A percentile compares a stretch with the other conserved stretches of the same genome.
These are phyloP conservation scores for Eutrema yunnanense DNA, from an alignment of 345 rosid species.

Conservation along the genomic window DNA sequence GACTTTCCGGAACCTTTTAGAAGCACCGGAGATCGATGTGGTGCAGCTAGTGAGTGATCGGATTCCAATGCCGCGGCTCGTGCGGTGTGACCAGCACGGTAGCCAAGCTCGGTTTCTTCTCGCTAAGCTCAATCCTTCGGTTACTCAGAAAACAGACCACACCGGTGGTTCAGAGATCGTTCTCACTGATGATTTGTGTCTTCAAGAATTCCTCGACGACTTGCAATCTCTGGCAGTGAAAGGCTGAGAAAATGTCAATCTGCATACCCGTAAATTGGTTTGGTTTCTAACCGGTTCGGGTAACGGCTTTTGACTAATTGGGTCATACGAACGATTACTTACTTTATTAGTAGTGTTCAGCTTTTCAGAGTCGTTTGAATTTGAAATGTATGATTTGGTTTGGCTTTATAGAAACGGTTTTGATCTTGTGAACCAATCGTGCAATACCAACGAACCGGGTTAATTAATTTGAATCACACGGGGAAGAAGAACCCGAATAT, in stretches of 20 bases:
- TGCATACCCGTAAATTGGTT: neutral
- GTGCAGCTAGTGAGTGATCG: slow-evolving; percentile 62
- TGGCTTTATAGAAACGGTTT: neutral
- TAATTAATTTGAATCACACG: neutral
- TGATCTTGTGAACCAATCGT: neutral
- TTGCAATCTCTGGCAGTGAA: slow-evolving; percentile 81
- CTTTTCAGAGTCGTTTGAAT: neutral
- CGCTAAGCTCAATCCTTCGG: slow-evolving; percentile 92
- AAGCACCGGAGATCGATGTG: slow-evolving; percentile 78
- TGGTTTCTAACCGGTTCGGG: neutral
- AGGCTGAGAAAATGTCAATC: slow-evolving; percentile 19
- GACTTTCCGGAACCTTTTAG: slow-evolving; percentile 76
- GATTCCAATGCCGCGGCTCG: slow-evolving; percentile 68
- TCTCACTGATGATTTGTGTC: slow-evolving; percentile 81
- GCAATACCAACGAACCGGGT: neutral
- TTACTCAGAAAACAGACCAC: slow-evolving; percentile 68
- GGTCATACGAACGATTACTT: neutral
- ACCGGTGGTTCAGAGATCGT: slow-evolving; percentile 64
- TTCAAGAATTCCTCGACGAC: slow-evolving; percentile 79
- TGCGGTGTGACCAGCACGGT: slow-evolving; percentile 88
- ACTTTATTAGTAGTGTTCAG: neutral
- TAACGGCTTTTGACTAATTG: neutral
- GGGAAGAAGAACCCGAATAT: neutral
- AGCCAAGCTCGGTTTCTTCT: slow-evolving; percentile 97
- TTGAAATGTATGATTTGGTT: slow-evolving; percentile 12